These are phyloP conservation scores for Arachnomyces sp. DNA, from an alignment of 2,329 filamentous ascomycete genomes.

Conservation along the genomic window DNA sequence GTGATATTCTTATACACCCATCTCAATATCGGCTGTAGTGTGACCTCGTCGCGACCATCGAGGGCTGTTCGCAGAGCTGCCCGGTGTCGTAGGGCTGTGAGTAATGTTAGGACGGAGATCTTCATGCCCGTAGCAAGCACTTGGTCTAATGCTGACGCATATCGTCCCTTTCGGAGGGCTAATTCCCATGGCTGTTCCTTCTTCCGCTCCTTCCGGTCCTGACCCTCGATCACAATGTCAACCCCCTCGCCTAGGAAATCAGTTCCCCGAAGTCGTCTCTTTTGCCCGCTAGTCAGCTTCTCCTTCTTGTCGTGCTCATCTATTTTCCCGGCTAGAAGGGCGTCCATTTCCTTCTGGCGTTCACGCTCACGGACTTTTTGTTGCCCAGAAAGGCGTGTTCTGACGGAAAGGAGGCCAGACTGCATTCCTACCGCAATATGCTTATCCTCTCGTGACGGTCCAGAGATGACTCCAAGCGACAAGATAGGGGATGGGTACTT, in stretches of 20 bases:
- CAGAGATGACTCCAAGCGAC: slow-evolving; percentile 66
- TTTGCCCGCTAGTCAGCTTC: slow-evolving; percentile 50
- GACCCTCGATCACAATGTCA: slow-evolving; percentile 76
- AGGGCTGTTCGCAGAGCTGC: slow-evolving; percentile 75
- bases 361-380: slow-evolving; percentile 70
- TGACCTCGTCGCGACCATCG: slow-evolving; percentile 68
- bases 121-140: slow-evolving; percentile 57
- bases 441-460: slow-evolving; percentile 67
- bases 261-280: slow-evolving; percentile 57
- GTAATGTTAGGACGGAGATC: slow-evolving; percentile 61
- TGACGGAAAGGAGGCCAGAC: slow-evolving; percentile 81
- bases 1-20: slow-evolving; percentile 77
- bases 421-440: slow-evolving; percentile 94
- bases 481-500: slow-evolving; percentile 93
- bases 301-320: slow-evolving; percentile 67
- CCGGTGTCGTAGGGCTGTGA: slow-evolving; percentile 79
- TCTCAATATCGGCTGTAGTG: slow-evolving; percentile 70
- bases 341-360: slow-evolving; percentile 75
- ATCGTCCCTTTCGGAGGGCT: slow-evolving; percentile 69
- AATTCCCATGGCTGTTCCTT: slow-evolving; percentile 70
- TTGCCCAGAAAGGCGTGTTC: slow-evolving; percentile 75
- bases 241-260: slow-evolving; percentile 77
- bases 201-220: slow-evolving; percentile 52
- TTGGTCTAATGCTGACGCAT: slow-evolving; percentile 67
- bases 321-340: slow-evolving; percentile 67